Evolutionary conservation across 75 land plant species (phyloP), one percentile per base, ranked within the genome.

Genomic region (Sequoia sempervirens): DNA sequence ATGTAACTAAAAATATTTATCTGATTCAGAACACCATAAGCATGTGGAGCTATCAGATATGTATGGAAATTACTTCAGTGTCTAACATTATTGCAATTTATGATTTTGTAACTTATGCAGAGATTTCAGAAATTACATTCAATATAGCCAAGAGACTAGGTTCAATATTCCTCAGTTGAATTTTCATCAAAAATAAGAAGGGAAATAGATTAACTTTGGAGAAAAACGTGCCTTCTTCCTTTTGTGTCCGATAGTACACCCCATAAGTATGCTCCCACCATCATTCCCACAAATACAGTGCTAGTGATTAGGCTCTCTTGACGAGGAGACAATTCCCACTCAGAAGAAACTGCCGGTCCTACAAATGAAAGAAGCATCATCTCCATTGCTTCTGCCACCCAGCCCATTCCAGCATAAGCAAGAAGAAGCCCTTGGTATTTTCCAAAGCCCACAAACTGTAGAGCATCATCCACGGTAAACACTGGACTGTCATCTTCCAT

Each of bases 351-450:
- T 56, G 91, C 87, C 38, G 91, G 91, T 53, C 91, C 91, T 26
- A 90, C 87, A 76, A 90, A 90, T 38, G 91, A 90, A 26, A 90
- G 90, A 70, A 90, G 81, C 91, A 90, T 90, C 91, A 90, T 90
- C 83, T 90, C 91, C 91, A 90, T 90, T 8, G 91, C 91, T 73
- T 90, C 91, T n/a, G 91, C 91, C n/a, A 82, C 81, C 87, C 87
- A 90, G 28, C 90, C 87, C 87, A 90, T 90, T 37, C 91, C 89
- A 5, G 91, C 91, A 83, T 90, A 90, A 5, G 69, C 87, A 52
- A 90, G 87, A 58, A 90, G 47, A 86, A 89, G 83, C 68, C 43
- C 61, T 36, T 90, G 91, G 82, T 85, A 90, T 30, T 73, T 32
- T 30, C 91, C 91, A 86, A 90, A 90, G 0, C 91, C 91, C 47